These are phyloP conservation scores for Vigna radiata DNA, from an alignment of 306 rosid genomes.

Conservation along the genomic window DNA sequence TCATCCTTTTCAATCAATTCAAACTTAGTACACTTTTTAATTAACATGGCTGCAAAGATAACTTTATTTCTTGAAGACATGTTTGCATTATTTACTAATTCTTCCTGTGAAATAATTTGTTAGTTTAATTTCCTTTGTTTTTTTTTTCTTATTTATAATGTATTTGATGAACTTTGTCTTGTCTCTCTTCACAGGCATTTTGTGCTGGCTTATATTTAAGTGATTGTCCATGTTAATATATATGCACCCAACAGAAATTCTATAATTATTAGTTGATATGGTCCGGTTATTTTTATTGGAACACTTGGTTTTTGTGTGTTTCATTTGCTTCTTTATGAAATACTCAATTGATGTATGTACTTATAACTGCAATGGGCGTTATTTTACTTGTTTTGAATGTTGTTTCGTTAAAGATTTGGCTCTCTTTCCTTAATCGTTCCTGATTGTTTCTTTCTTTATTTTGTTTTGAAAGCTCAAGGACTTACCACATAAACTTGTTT, in stretches of 20 bases:
- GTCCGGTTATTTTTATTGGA: not conserved
- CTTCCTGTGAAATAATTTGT: not conserved
- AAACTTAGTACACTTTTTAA: slow-evolving; percentile 1
- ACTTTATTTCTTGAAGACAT: not conserved
- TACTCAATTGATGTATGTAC: slow-evolving; percentile 9
- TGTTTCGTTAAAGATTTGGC: slow-evolving; percentile 30
- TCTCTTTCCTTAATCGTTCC: not conserved
- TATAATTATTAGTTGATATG: slow-evolving; percentile 4
- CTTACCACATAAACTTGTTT: slow-evolving; percentile 27
- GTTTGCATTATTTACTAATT: slow-evolving; percentile 5
- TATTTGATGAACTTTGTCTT: slow-evolving; percentile 12
- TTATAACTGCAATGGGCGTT: slow-evolving; percentile 10
- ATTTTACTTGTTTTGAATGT: slow-evolving; percentile 28
- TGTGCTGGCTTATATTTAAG: not conserved
- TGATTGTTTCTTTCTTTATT: not conserved
- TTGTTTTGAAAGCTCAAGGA: slow-evolving; percentile 36
- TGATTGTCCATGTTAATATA: not conserved
- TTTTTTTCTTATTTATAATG: not conserved
- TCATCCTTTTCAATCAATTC: slow-evolving; percentile 3
- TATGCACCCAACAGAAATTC: not conserved
- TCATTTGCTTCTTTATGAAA: slow-evolving; percentile 28
- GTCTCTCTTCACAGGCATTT: slow-evolving; percentile 10
- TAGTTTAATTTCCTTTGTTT: not conserved
- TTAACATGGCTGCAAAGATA: slow-evolving; percentile 8
- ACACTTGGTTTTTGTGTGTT: slow-evolving; percentile 13